phyloP scores from a whole-genome alignment of 2,329 filamentous ascomycete genomes.

The Periconia macrospinosa region DNA sequence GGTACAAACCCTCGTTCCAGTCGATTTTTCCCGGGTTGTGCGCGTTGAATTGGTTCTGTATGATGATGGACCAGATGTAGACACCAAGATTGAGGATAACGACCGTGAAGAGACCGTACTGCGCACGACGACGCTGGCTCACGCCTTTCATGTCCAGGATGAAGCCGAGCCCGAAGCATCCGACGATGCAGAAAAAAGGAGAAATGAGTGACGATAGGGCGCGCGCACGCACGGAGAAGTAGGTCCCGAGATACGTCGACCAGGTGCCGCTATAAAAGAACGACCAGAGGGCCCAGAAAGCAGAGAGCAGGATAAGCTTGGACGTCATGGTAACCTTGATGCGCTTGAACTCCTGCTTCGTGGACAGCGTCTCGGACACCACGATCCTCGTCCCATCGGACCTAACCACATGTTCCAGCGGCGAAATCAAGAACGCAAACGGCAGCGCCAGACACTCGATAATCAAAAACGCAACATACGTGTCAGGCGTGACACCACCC shows the following conservation, averaged over 20 bases:
- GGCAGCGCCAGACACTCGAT: slow-evolving; percentile 52
- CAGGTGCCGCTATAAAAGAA: slow-evolving; percentile 52
- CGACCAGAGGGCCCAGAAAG: slow-evolving; percentile 51
- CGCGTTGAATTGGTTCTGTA: slow-evolving; percentile 47
- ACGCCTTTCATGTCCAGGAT: slow-evolving; percentile 69
- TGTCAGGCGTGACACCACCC: slow-evolving; percentile 49
- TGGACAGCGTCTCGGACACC: slow-evolving; percentile 45
- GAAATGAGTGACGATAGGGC: slow-evolving; percentile 51
- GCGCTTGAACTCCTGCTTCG: slow-evolving; percentile 44
- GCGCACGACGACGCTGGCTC: slow-evolving; percentile 55
- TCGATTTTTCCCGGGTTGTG: slow-evolving; percentile 49
- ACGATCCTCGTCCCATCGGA: slow-evolving; percentile 51
- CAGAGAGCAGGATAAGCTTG: slow-evolving; percentile 44
- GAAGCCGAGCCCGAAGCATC: slow-evolving; percentile 54
- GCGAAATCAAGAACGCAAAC: slow-evolving; percentile 51
- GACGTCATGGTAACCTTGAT: slow-evolving; percentile 43
- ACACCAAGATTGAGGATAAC: slow-evolving; percentile 52
- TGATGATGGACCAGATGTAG: slow-evolving; percentile 55
- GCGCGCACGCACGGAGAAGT: slow-evolving; percentile 49
- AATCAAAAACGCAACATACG: slow-evolving; percentile 52
- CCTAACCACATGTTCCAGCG: slow-evolving; percentile 50
- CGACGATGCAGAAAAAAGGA: slow-evolving; percentile 55
- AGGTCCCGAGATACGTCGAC: slow-evolving; percentile 50
- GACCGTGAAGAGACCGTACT: slow-evolving; percentile 50
- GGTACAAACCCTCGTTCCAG: slow-evolving; percentile 49